phyloP scores from a whole-genome alignment of 768 basidiomycete genomes.

The Boletus speciosus region DNA sequence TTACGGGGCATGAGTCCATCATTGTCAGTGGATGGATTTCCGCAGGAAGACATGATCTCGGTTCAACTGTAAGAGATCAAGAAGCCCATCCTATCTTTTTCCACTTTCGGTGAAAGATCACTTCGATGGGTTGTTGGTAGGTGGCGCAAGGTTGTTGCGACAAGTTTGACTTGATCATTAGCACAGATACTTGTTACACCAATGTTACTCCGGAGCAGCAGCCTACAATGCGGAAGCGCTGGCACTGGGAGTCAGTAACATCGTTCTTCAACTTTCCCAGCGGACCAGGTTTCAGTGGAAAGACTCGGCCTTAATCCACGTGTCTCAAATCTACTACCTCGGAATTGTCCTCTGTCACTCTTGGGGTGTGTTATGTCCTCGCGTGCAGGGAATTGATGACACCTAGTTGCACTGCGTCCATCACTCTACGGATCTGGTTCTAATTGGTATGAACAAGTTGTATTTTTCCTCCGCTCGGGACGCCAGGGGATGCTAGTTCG shows the following conservation, averaged over 20 bases:
- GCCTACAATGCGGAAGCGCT: not conserved
- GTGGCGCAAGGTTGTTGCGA: too few species aligned
- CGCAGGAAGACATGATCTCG: conserved; percentile 47
- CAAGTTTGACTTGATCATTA: too few species aligned
- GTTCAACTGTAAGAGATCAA: not conserved
- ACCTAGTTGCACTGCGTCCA: not conserved
- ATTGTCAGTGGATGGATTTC: conserved; percentile 55
- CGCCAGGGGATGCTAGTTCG: not conserved
- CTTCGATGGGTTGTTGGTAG: not conserved
- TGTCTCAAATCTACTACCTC: not conserved
- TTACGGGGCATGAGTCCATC: conserved; percentile 69
- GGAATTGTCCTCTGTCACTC: not conserved
- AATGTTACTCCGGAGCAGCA: not conserved
- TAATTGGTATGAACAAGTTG: not conserved
- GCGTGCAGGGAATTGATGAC: not conserved
- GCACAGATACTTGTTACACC: not conserved
- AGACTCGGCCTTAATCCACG: not conserved
- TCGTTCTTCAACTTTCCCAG: not conserved
- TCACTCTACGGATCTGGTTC: not conserved
- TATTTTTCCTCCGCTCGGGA: not conserved
- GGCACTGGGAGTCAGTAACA: too few species aligned
- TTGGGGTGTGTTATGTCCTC: not conserved
- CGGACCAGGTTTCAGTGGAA: not conserved
- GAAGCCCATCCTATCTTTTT: not conserved
- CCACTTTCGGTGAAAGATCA: conserved; percentile 2